Base-by-base conservation (phyloP, 2,329 filamentous ascomycete species). In the Dothidotthia symphoricarpi region DNA sequence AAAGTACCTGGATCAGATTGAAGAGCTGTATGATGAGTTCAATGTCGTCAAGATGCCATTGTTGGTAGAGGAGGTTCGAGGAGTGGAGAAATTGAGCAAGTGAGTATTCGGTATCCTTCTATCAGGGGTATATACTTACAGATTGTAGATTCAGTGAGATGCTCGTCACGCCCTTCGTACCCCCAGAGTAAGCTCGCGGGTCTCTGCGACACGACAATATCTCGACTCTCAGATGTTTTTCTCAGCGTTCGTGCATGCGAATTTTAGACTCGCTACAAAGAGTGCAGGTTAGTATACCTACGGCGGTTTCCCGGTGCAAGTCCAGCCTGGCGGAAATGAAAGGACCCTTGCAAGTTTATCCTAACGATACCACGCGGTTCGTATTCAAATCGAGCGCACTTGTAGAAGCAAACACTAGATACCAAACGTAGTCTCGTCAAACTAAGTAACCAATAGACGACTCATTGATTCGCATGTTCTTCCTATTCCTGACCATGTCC, bases 1-100 rank as follows among this genome's bases (percentile, higher is more conserved):
- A 76, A 98, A 98, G 75, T 98, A 98, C 66, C 77, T 98, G 28
- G 90, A 97, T 64, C 91, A 98, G 76, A 97, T 97, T 59, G 90
- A 95, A 71, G 93, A 98, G 74, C 73, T 98, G 42, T 98, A 98
- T 66, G 90, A 96, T 63, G 93, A 98, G 69, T 98, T 98, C 74
- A 95, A 98, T 65, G 90, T 98, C 26, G 91, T 98, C 54, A 91
- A 91, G 76, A 97, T 98, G 90, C 93, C 93, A 25, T 70, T 98
- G 60, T 72, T 98, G 43, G 88, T 95, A 1, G 91, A 98, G 68
- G 93, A 98, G 73, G 90, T 98, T 8, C 77, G 93, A 59, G 93
- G 93, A 29, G 95, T 94, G 76, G 91, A 97, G 63, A 91, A 82
- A 69, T 73, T 98, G 55, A 89, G 94, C 71, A 88, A 81, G 70